phyloP scores from a whole-genome alignment of 148 eudicot genomes.

The Silene conica region DNA sequence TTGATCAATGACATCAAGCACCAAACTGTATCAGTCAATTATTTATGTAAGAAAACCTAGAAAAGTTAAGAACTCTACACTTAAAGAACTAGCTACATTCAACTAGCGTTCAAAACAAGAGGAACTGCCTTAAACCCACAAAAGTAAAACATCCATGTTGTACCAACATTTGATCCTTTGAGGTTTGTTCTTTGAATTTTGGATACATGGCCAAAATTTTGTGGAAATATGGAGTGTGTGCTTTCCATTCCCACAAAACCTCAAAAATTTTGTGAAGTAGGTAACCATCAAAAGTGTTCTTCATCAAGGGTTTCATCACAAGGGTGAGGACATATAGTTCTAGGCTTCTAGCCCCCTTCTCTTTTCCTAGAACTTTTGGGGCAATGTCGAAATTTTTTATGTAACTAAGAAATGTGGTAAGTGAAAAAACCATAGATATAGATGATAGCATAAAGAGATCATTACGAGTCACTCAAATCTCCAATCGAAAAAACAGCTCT shows the following conservation, averaged over 20 bases:
- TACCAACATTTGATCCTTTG: not conserved
- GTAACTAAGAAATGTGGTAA: not conserved
- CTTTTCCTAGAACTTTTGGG: no score
- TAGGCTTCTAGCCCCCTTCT: no score
- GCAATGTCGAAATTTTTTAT: no score
- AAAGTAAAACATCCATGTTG: not conserved
- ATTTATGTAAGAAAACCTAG: not conserved
- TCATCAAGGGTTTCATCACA: not conserved
- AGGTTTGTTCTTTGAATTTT: not conserved
- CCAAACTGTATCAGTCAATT: not conserved
- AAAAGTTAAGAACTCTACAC: not conserved
- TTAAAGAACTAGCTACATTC: not conserved
- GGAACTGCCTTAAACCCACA: not conserved
- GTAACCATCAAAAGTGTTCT: no score
- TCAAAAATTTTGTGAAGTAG: not conserved
- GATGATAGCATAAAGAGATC: no score
- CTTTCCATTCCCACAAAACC: not conserved
- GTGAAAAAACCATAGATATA: not conserved
- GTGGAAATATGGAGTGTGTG: not conserved
- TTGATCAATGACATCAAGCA: slow-evolving; percentile 2
- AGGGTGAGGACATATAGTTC: not conserved
- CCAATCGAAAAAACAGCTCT: not conserved
- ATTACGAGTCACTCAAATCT: no score
- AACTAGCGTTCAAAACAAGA: not conserved
- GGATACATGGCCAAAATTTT: not conserved